Evolutionary conservation across 2,329 filamentous ascomycete species (phyloP).

Genomic region (Dothideomycetidae sp.): DNA sequence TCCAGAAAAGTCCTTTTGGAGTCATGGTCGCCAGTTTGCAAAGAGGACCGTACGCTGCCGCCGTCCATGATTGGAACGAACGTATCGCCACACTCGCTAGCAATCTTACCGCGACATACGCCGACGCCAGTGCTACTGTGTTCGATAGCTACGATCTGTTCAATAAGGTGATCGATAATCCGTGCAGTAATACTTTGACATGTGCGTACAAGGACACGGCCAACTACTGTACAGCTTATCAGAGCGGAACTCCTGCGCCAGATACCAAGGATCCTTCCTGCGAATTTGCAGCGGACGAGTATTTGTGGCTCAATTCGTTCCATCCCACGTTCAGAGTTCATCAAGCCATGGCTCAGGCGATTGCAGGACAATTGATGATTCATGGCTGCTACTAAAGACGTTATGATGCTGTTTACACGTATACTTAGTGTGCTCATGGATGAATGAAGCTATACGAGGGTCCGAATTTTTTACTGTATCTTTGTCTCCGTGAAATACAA

Average conservation of each 20-base stretch:
- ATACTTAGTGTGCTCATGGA: no score
- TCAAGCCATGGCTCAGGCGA: conserved; percentile 40
- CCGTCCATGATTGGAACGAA: conserved; percentile 39
- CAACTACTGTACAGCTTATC: conserved; percentile 39
- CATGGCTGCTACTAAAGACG: no score
- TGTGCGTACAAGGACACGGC: conserved; percentile 41
- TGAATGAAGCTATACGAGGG: no score
- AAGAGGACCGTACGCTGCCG: conserved; percentile 22
- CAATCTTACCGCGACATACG: conserved; percentile 25
- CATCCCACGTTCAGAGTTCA: conserved; percentile 52
- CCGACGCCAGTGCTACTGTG: conserved; percentile 35
- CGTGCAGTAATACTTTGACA: conserved; percentile 36
- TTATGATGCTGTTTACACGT: no score
- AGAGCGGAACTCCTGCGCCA: conserved; percentile 30
- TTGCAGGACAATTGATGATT: conserved; percentile 27
- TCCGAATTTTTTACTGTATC: no score
- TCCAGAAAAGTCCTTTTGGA: conserved; percentile 40
- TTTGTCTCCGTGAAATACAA: no score
- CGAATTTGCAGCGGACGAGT: conserved; percentile 43
- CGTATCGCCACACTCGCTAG: conserved; percentile 29
- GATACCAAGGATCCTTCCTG: conserved; percentile 33
- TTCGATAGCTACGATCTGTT: conserved; percentile 42
- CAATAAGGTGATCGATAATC: conserved; percentile 38
- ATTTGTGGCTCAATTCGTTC: conserved; percentile 49
- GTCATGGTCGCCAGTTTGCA: conserved; percentile 25